Evolutionary conservation across 176 grass and related monocot genomes (phyloP), one percentile per base, ranked within the genome.

Genomic region (Rhynchospora pubera): DNA sequence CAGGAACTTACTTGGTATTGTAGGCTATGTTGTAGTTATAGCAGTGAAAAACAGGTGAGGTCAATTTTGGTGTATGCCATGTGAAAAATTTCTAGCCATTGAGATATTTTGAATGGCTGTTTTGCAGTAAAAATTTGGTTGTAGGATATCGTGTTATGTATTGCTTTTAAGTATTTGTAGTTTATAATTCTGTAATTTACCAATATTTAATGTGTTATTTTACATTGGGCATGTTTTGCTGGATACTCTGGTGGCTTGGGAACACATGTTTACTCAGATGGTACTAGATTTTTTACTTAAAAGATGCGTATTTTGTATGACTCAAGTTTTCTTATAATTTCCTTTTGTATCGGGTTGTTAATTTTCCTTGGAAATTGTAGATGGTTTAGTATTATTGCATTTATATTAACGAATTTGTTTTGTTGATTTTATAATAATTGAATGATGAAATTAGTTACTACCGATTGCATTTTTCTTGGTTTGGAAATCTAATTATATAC

Each of bases 1-100:
- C 13, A 28, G 22, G 60, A 28, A 64, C 3, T 22, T 22, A 15
- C 32, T 82, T 66, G 60, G 10, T 62, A 23, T 44, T 79, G 46
- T 79, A 19, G 52, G 56, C 45, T 19, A 23, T 58, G 11, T 57
- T 66, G 72, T 55, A 76, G 23, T 55, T 51, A 74, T 51, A 51
- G 10, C 45, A 23, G 21, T 51, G 34, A 55, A 76, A 16, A 45
- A 76, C 72, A 32, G 22, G 48, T 75, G 12, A 76, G 48, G 22
- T 55, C 72, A 76, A 76, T 76, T 75, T 76, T 76, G 72, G 21
- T 55, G 48, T 16, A 52, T 76, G 48, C 47, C 72, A 55, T 76
- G 50, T 76, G 72, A 76, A 76, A 76, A 76, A 76, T 53, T 76
- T 21, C 23, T 76, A 55, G 4, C 50, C 15, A 55, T 76, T 30